phyloP scores from a whole-genome alignment of 2,329 filamentous ascomycete species.

The Colletotrichum aenigma region DNA sequence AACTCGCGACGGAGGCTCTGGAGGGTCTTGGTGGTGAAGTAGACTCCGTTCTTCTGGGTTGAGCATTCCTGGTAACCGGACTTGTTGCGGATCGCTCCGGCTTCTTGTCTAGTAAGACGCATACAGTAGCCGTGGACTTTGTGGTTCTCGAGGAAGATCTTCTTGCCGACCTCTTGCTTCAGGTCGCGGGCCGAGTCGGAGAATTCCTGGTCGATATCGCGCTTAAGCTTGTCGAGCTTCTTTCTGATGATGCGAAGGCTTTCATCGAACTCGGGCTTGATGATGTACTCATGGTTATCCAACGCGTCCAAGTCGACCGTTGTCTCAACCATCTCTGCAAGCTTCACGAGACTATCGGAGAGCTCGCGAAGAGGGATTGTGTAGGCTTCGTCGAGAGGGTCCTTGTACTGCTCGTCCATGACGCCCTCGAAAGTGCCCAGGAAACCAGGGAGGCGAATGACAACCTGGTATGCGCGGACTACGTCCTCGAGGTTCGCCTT shows the following conservation, averaged over 20 bases:
- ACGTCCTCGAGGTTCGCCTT: slow-evolving; percentile 94
- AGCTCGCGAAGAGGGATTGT: slow-evolving; percentile 81
- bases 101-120: slow-evolving; percentile 88
- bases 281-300: slow-evolving; percentile 97
- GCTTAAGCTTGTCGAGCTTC: slow-evolving; percentile 83
- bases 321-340: slow-evolving; percentile 98
- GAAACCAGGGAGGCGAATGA: slow-evolving; percentile 90
- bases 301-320: slow-evolving; percentile 95
- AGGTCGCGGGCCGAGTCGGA: slow-evolving; percentile 78
- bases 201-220: slow-evolving; percentile 86
- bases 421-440: slow-evolving; percentile 87
- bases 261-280: slow-evolving; percentile 98
- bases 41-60: slow-evolving; percentile 98
- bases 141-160: slow-evolving; percentile 96
- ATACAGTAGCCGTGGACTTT: slow-evolving; percentile 97
- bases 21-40: slow-evolving; percentile 88
- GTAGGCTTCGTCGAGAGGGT: slow-evolving; percentile 85
- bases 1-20: slow-evolving; percentile 85
- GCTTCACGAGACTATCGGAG: slow-evolving; percentile 78
- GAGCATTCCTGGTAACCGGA: slow-evolving; percentile 91
- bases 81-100: slow-evolving; percentile 91
- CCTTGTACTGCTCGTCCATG: slow-evolving; percentile 93
- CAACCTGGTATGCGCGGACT: slow-evolving; percentile 91
- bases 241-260: slow-evolving; percentile 85
- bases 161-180: slow-evolving; percentile 94